Base-by-base conservation (phyloP, 2,329 filamentous ascomycete species). In the Xylariales sp. region DNA sequence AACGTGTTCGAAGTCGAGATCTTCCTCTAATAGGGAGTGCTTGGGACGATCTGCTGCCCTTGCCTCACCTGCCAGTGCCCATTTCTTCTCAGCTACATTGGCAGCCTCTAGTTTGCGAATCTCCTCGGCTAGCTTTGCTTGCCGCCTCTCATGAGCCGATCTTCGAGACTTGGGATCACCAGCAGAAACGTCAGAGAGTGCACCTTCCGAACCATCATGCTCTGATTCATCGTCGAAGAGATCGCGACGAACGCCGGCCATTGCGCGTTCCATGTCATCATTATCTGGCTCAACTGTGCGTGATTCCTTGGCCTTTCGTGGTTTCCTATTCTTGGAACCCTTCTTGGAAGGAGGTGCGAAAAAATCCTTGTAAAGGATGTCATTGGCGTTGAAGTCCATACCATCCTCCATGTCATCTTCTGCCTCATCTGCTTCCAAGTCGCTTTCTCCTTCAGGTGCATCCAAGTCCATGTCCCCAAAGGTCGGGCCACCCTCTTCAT, bases 21-120 rank as follows among this genome's bases (percentile, higher is more conserved):
- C 89, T 66, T 97, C 82, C 59, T 97, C 90, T 1, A 98, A 78
- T 3, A 98, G 76, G 1, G 91, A 96, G 68, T 98, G 97, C 40
- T 88, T 61, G 0, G 93, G 93, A 25, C 93, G 79, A 51, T 93
- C 88, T 1, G 74, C 73, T 2, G 88, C 91, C 36, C 81, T 76
- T 4, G 90, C 90, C 71, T 98, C 93, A 57, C 93, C 93, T 8
- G 85, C 78, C 39, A 97, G 70, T 14, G 87, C 86, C 93, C 93
- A 98, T 56, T 91, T 81, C 44, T 89, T 84, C 65, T 95, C 94
- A 21, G 87, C 85, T 1, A 97, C 84, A 41, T 90, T 91, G 20
- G 84, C 88, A 4, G 87, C 82, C 71, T 98, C 93, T 14, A 98
- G 79, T 45, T 85, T 83, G 48, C 90, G 86, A 51, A 98, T 98